These are phyloP conservation scores for Boletus sp. DNA, from an alignment of 768 basidiomycete genomes.

Conservation along the genomic window DNA sequence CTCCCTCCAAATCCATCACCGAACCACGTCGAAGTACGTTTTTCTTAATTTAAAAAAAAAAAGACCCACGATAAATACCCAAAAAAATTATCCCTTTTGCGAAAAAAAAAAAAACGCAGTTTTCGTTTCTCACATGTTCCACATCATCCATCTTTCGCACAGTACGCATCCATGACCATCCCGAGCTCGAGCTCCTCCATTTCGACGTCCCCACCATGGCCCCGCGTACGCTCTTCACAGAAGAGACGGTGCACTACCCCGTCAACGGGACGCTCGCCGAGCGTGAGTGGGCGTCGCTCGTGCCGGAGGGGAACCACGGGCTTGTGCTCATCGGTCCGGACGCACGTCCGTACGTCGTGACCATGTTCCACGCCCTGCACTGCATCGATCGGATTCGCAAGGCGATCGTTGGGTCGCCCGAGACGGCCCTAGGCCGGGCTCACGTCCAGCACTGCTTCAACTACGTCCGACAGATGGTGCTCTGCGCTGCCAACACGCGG, in stretches of 20 bases:
- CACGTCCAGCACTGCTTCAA: slow-evolving; percentile 37
- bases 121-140: not conserved
- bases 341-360: slow-evolving; percentile 31
- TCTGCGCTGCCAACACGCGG: slow-evolving; percentile 34
- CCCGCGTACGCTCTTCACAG: slow-evolving; percentile 14
- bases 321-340: slow-evolving; percentile 15
- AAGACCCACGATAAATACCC: too few species aligned
- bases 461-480: slow-evolving; percentile 37
- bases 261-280: slow-evolving; percentile 22
- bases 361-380: slow-evolving; percentile 40
- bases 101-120: not conserved
- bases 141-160: too few species aligned
- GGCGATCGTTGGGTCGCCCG: slow-evolving; percentile 11
- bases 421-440: not conserved
- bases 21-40: slow-evolving; percentile 16
- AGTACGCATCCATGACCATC: slow-evolving; percentile 14
- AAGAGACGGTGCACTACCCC: slow-evolving; percentile 26
- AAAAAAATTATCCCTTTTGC: too few species aligned
- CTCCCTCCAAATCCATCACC: not conserved
- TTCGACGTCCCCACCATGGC: slow-evolving; percentile 8
- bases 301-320: slow-evolving; percentile 18
- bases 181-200: slow-evolving; percentile 13
- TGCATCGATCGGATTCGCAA: slow-evolving; percentile 38
- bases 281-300: slow-evolving; percentile 24
- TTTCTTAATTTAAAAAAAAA: too few species aligned